Conservation (phyloP, 2,329 filamentous ascomycete genomes). For the Trichoderma sp. region DNA sequence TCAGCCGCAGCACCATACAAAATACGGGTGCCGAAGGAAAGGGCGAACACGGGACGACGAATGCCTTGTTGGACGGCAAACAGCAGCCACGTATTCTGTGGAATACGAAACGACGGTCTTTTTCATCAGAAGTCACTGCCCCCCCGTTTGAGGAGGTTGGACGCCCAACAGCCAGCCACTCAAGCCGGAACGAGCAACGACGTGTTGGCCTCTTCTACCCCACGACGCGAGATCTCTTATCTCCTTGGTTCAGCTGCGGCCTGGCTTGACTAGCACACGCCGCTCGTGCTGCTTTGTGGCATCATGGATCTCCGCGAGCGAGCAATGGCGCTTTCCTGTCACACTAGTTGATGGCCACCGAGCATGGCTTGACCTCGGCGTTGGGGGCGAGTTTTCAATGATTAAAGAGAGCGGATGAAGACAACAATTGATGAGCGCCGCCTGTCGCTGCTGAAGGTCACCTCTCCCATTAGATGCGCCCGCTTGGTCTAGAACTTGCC, state of each 20-base stretch:
- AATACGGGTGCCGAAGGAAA: background rate
- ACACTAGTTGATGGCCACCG: background rate
- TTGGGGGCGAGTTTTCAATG: background rate
- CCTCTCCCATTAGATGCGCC: background rate
- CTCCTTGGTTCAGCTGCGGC: background rate
- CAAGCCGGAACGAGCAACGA: background rate
- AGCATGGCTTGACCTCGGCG: background rate
- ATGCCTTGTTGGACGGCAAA: background rate
- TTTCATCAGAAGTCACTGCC: background rate
- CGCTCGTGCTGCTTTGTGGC: background rate
- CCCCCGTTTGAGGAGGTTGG: background rate
- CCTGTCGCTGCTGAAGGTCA: background rate
- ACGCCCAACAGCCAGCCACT: background rate
- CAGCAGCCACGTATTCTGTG: background rate
- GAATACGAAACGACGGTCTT: background rate
- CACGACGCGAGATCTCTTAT: background rate
- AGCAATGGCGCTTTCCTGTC: conserved; percentile 6
- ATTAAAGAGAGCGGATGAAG: too few species aligned
- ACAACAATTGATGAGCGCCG: background rate
- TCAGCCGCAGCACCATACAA: conserved; percentile 5
- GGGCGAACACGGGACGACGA: background rate
- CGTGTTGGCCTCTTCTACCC: background rate
- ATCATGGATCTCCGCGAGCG: background rate
- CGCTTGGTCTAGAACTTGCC: conserved; percentile 28
- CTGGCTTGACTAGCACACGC: conserved; percentile 1